Conservation (phyloP, 2,329 filamentous ascomycete genomes). For the Onygena corvina region DNA sequence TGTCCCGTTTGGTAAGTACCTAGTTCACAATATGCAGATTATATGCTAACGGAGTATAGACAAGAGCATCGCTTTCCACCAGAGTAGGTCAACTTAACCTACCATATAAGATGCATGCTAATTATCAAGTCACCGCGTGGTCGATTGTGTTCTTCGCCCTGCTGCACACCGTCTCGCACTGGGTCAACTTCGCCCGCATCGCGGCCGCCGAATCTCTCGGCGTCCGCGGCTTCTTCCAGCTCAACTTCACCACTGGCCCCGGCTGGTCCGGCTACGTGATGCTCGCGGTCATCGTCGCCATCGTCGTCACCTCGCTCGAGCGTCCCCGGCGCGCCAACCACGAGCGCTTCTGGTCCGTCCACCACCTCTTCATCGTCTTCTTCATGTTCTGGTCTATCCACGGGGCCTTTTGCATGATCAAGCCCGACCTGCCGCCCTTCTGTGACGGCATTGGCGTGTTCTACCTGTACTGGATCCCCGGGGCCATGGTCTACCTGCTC, state of each 20-base stretch:
- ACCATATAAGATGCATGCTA: constrained; percentile 4
- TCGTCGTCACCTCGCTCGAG: constrained; percentile 65
- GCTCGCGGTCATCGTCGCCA: constrained; percentile 64
- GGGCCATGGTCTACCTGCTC: constrained; percentile 66
- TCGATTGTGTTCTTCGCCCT: constrained; percentile 81
- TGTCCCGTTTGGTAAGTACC: constrained; percentile 52
- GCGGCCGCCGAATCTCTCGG: constrained; percentile 63
- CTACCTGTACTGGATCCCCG: constrained; percentile 83
- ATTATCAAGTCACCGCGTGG: constrained; percentile 53
- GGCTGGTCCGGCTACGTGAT: constrained; percentile 82
- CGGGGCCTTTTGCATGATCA: constrained; percentile 83
- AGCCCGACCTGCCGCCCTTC: constrained; percentile 64
- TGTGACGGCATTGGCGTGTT: constrained; percentile 64
- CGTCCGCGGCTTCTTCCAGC: constrained; percentile 63
- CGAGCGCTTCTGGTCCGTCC: constrained; percentile 82
- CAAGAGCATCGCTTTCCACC: constrained; percentile 84
- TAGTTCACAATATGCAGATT: not conserved
- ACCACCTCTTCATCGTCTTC: constrained; percentile 78
- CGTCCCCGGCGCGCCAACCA: constrained; percentile 70
- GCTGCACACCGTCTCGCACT: constrained; percentile 76
- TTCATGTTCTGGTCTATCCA: constrained; percentile 88
- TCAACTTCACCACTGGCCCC: constrained; percentile 66
- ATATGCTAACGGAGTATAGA: constrained; percentile 33
- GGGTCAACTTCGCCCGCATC: constrained; percentile 73
- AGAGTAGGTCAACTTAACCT: constrained; percentile 34